phyloP scores from a whole-genome alignment of 2,329 filamentous ascomycete genomes.

The Penicillium crustosum region DNA sequence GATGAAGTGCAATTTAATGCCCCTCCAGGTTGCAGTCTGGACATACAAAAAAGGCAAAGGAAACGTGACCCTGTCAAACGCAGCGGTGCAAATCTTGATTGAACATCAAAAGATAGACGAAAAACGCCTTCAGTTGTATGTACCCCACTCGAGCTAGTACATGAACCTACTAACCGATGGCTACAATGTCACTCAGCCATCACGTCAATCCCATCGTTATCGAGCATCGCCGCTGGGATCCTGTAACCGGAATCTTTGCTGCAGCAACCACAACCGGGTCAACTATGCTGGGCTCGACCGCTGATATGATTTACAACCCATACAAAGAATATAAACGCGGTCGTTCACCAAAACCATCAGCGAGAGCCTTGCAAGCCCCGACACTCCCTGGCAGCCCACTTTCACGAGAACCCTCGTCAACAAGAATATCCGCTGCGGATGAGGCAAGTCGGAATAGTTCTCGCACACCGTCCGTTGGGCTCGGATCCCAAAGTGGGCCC shows the following conservation, averaged over 20 bases:
- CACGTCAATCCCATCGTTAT: constrained; percentile 33
- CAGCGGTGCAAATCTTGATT: constrained; percentile 27
- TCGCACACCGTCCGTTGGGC: constrained; percentile 4
- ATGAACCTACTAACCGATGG: not conserved
- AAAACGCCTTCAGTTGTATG: constrained; percentile 25
- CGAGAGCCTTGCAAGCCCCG: not conserved
- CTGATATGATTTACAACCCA: constrained; percentile 30
- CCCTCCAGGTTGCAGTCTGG: constrained; percentile 30
- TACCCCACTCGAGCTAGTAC: not conserved
- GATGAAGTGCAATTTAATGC: constrained; percentile 29
- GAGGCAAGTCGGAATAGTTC: not conserved
- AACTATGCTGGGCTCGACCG: constrained; percentile 27
- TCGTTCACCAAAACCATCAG: constrained; percentile 1
- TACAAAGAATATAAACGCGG: constrained; percentile 28
- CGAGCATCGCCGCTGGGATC: constrained; percentile 38
- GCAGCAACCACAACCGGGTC: constrained; percentile 28
- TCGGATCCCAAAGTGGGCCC: not conserved
- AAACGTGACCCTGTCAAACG: constrained; percentile 24
- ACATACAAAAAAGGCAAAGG: constrained; percentile 12
- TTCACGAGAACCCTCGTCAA: not conserved
- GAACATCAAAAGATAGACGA: constrained; percentile 23
- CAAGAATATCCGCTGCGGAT: not conserved
- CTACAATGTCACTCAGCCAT: constrained; percentile 16
- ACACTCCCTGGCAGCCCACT: not conserved
- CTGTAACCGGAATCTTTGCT: constrained; percentile 30